These are phyloP conservation scores for Beta lomatogona DNA, from an alignment of 179 eudicot species.

Conservation along the genomic window DNA sequence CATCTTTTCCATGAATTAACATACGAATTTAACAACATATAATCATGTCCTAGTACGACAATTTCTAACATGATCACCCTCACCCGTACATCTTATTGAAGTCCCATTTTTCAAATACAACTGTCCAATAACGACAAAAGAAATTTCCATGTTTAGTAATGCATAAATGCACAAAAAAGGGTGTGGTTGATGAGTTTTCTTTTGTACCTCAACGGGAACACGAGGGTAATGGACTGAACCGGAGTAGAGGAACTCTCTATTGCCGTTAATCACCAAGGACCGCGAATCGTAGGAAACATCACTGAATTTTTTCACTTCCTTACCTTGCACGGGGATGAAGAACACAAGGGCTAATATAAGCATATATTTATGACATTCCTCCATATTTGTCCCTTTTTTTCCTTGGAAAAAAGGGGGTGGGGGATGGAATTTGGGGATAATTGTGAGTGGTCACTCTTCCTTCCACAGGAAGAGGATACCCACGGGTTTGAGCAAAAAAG, in stretches of 20 bases:
- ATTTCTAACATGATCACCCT: too few relatives aligned
- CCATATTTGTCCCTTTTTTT: slow-evolving; percentile 21
- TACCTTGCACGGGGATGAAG: slow-evolving; percentile 21
- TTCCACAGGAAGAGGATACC: slow-evolving; percentile 8
- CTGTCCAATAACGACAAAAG: too few relatives aligned
- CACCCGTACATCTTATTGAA: too few relatives aligned
- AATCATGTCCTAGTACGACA: too few relatives aligned
- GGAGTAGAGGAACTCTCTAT: slow-evolving; percentile 58
- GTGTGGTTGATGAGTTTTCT: neutral
- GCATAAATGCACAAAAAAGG: neutral
- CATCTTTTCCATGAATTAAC: neutral
- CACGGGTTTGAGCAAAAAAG: neutral
- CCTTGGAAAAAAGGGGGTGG: neutral
- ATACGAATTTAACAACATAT: neutral
- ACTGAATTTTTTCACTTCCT: slow-evolving; percentile 8
- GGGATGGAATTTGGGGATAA: neutral
- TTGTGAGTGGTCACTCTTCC: slow-evolving; percentile 19
- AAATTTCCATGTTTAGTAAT: neutral
- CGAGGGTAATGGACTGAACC: slow-evolving; percentile 93
- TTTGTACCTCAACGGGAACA: slow-evolving; percentile 57
- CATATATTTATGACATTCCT: neutral
- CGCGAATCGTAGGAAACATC: slow-evolving; percentile 60
- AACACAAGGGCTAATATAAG: slow-evolving; percentile 27
- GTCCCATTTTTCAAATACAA: too few relatives aligned
- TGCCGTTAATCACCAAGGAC: slow-evolving; percentile 65